Evolutionary conservation across 208 protist species (phyloP).

Genomic region (Zelonia costaricensis): DNA sequence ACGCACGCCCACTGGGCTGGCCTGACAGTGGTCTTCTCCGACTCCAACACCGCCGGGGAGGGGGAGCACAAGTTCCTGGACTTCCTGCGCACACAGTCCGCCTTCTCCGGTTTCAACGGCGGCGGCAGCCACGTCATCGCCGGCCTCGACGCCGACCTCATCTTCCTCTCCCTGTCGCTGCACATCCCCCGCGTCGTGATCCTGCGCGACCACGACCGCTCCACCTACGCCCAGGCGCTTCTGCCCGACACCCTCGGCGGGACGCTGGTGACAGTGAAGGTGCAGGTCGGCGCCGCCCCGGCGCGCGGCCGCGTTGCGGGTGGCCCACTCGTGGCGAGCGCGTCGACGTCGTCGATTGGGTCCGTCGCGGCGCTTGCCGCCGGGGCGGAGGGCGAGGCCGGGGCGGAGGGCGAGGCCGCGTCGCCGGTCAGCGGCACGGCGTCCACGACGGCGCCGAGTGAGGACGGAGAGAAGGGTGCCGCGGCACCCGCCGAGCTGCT

Average conservation of each 20-base stretch:
- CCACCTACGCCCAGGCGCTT: conserved; percentile 32
- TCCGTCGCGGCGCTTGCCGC: background rate
- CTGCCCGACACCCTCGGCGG: conserved; percentile 11
- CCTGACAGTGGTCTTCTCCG: conserved; percentile 94
- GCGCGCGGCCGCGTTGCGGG: background rate
- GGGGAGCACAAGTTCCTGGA: conserved; percentile 94
- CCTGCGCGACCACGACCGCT: conserved; percentile 74
- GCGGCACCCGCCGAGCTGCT: too few relatives aligned
- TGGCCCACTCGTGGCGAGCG: background rate
- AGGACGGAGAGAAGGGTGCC: background rate
- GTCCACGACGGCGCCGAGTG: background rate
- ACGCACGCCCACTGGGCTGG: conserved; percentile 63
- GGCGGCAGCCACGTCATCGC: conserved; percentile 95
- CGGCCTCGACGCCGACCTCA: conserved; percentile 99
- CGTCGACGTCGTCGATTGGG: conserved; percentile 4
- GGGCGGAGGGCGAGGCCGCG: background rate
- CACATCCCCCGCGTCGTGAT: conserved; percentile 95
- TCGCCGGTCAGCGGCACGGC: background rate
- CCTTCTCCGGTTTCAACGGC: conserved; percentile 65
- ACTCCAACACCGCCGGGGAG: conserved; percentile 96
- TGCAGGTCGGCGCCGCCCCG: background rate
- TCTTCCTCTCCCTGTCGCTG: conserved; percentile 96
- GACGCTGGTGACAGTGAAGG: conserved; percentile 10
- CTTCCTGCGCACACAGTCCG: conserved; percentile 87
- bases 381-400: background rate